Percentiles rank a stretch among this genome's conserved stretches.
phyloP scores from a whole-genome alignment of 352 stramenopile genomes.

The Phytopythium cucurbitacearum region DNA sequence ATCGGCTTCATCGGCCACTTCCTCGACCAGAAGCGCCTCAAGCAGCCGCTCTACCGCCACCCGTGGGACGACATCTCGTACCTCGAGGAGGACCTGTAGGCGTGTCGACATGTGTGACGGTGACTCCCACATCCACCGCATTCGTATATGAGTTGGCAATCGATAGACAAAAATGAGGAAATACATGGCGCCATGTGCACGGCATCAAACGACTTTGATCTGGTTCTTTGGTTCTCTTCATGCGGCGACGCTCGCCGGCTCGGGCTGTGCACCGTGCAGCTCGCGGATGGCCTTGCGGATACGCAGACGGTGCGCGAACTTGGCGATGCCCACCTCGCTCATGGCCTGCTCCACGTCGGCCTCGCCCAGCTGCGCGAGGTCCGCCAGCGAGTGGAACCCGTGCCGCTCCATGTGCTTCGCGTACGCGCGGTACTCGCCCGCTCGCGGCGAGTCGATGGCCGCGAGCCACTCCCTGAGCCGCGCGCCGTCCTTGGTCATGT shows the following conservation, averaged over 20 bases:
- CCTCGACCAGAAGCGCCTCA: conserved; percentile 97
- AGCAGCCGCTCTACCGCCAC: conserved; percentile 96
- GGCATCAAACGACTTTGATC: too few relatives aligned
- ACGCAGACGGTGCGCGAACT: conserved; percentile 67
- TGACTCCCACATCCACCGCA: too few relatives aligned
- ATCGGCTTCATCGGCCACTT: conserved; percentile 95
- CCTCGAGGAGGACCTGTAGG: conserved; percentile 79
- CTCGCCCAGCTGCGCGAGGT: conserved; percentile 59
- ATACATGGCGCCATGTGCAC: too few relatives aligned
- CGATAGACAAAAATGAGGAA: too few relatives aligned
- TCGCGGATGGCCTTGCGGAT: conserved; percentile 68
- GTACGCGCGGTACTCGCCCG: conserved; percentile 56
- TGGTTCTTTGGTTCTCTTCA: too few relatives aligned
- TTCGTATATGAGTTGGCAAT: too few relatives aligned
- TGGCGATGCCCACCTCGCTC: conserved; percentile 70
- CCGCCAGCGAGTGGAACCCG: conserved; percentile 49
- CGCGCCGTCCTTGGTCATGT: conserved; percentile 12
- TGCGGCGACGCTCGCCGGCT: too few relatives aligned
- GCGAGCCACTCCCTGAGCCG: conserved; percentile 50
- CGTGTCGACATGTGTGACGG: not conserved
- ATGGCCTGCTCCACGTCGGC: conserved; percentile 70
- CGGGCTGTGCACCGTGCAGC: conserved; percentile 16
- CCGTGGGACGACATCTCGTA: conserved; percentile 98
- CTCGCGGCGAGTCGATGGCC: conserved; percentile 35
- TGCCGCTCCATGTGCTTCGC: conserved; percentile 57